A percentile compares a stretch with the other conserved stretches of the same genome.
These are phyloP conservation scores for Alternaria infectoria DNA, from an alignment of 2,329 filamentous ascomycete species.

Conservation along the genomic window DNA sequence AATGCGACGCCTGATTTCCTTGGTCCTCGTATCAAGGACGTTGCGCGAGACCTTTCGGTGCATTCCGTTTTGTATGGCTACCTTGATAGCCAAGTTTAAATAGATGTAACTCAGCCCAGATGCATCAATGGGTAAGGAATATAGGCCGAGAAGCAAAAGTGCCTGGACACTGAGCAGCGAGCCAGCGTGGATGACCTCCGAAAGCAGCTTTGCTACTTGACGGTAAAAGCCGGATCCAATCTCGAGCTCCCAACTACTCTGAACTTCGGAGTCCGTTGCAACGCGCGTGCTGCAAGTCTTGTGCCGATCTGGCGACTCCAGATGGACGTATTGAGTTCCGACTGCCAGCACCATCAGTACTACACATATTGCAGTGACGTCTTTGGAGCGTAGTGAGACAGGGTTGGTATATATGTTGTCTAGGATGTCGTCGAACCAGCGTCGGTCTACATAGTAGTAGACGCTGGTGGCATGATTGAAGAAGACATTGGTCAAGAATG, in stretches of 20 bases:
- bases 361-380: constrained; percentile 35
- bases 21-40: constrained; percentile 5
- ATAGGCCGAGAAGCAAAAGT: constrained; percentile 63
- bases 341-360: constrained; percentile 53
- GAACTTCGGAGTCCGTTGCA: neutral
- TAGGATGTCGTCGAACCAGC: constrained; percentile 50
- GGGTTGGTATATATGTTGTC: constrained; percentile 29
- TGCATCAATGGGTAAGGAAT: constrained; percentile 62
- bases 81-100: constrained; percentile 61
- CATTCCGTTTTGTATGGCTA: constrained; percentile 68
- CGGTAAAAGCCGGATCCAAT: constrained; percentile 51
- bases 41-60: constrained; percentile 51
- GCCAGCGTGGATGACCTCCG: constrained; percentile 63
- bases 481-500: constrained; percentile 52
- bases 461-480: constrained; percentile 54
- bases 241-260: constrained; percentile 13
- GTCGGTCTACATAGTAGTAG: constrained; percentile 53
- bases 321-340: constrained; percentile 49
- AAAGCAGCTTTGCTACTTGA: constrained; percentile 60
- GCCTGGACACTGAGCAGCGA: constrained; percentile 66
- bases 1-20: constrained; percentile 17
- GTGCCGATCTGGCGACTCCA: constrained; percentile 13
- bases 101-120: constrained; percentile 65
- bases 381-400: constrained; percentile 1
- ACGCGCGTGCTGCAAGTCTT: neutral